Percentiles rank a stretch among this genome's conserved stretches.
phyloP scores from a whole-genome alignment of 2,329 filamentous ascomycete species.

The Nigrospora osmanthi region DNA sequence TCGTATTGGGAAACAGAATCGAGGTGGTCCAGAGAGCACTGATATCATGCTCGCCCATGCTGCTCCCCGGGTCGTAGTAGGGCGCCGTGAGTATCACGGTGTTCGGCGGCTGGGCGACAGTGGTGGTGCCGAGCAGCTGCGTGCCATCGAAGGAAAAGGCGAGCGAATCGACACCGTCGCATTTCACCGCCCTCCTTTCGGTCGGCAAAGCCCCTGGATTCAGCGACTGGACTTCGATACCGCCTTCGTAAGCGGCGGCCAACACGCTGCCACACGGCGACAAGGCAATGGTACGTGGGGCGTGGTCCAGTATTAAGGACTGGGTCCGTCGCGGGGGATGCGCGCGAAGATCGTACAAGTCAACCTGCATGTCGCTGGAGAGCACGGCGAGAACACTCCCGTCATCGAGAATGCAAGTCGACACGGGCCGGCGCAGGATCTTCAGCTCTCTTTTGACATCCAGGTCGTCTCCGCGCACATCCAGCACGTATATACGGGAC shows the following conservation, averaged over 20 bases:
- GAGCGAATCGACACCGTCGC: slow-evolving; percentile 65
- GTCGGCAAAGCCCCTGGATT: slow-evolving; percentile 54
- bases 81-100: slow-evolving; percentile 74
- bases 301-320: slow-evolving; percentile 70
- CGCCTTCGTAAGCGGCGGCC: slow-evolving; percentile 77
- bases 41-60: slow-evolving; percentile 58
- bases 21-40: slow-evolving; percentile 79
- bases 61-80: slow-evolving; percentile 66
- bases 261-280: slow-evolving; percentile 77
- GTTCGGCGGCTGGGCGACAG: slow-evolving; percentile 54
- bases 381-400: slow-evolving; percentile 70
- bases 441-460: slow-evolving; percentile 71
- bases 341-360: slow-evolving; percentile 67
- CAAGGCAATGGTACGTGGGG: slow-evolving; percentile 69
- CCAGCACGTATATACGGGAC: slow-evolving; percentile 73
- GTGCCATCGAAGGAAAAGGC: slow-evolving; percentile 72
- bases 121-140: slow-evolving; percentile 69
- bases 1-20: slow-evolving; percentile 77
- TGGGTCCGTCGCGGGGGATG: slow-evolving; percentile 63
- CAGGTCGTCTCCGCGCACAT: slow-evolving; percentile 52
- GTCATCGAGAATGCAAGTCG: slow-evolving; percentile 73
- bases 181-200: slow-evolving; percentile 70
- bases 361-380: slow-evolving; percentile 75
- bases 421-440: slow-evolving; percentile 65
- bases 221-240: slow-evolving; percentile 80